Evolutionary conservation across 1,139 yeast species (phyloP).

Genomic region (Taiozyma sp.): DNA sequence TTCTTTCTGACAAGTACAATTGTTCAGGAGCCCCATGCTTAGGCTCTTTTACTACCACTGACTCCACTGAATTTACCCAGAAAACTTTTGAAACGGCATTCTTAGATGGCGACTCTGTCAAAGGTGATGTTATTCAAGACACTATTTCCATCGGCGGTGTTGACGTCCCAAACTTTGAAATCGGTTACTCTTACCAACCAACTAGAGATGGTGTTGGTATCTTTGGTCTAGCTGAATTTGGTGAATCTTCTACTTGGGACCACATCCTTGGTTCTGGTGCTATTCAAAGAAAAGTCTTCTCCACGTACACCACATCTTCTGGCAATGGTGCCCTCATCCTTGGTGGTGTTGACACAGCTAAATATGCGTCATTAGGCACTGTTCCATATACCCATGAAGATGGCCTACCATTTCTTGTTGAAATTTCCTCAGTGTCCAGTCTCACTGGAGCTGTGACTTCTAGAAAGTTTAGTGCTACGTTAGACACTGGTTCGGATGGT

Average conservation of each 20-base stretch:
- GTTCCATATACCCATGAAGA: background rate
- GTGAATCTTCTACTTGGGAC: background rate
- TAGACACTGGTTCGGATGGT: conserved; percentile 20
- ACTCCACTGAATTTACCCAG: conserved; percentile 31
- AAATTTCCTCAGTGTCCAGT: conserved; percentile 11
- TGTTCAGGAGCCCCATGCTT: conserved; percentile 14
- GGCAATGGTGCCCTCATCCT: conserved; percentile 45
- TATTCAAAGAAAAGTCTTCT: conserved; percentile 11
- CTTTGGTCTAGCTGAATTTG: conserved; percentile 11
- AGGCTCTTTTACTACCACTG: conserved; percentile 42
- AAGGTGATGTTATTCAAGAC: conserved; percentile 16
- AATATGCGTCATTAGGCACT: conserved; percentile 30
- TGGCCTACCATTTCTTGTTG: conserved; percentile 1
- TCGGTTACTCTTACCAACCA: conserved; percentile 2
- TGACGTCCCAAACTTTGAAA: conserved; percentile 3
- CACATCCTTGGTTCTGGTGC: conserved; percentile 2
- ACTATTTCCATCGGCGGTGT: conserved; percentile 9
- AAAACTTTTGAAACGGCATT: conserved; percentile 6
- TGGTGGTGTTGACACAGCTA: conserved; percentile 55
- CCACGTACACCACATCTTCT: conserved; percentile 16
- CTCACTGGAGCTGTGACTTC: conserved; percentile 5
- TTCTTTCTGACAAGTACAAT: conserved; percentile 16
- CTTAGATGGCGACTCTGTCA: conserved; percentile 14
- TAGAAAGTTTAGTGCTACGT: background rate
- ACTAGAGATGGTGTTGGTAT: conserved; percentile 5